Percentiles rank a stretch among this genome's conserved stretches.
phyloP scores from a whole-genome alignment of 768 basidiomycete genomes.

The Dacryopinax spathularia region DNA sequence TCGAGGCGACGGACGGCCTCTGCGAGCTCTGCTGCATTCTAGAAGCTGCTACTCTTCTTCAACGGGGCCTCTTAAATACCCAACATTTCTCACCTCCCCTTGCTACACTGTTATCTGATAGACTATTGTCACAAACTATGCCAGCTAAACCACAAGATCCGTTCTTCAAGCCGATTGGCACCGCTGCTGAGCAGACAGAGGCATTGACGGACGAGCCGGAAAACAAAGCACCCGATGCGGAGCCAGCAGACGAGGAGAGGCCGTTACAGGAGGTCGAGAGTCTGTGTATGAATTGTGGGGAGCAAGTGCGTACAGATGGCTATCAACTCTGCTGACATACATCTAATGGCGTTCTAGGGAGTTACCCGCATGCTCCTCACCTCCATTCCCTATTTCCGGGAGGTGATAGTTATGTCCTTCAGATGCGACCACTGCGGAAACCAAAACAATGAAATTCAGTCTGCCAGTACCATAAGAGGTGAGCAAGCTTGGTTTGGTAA shows the following conservation, averaged over 20 bases:
- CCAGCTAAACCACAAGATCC: constrained; percentile 14
- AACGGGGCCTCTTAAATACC: not conserved
- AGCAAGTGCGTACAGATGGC: constrained; percentile 52
- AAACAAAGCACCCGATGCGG: constrained; percentile 17
- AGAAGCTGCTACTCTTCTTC: not conserved
- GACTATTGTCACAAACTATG: too few species aligned
- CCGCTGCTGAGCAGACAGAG: constrained; percentile 39
- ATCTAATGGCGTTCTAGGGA: constrained; percentile 42
- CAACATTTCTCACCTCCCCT: too few species aligned
- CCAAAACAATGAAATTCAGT: constrained; percentile 86
- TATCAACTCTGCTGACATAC: constrained; percentile 2
- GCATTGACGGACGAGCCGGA: constrained; percentile 17
- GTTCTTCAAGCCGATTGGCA: constrained; percentile 47
- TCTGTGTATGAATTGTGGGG: constrained; percentile 82
- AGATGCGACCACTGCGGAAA: constrained; percentile 84
- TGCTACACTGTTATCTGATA: too few species aligned
- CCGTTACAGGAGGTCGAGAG: constrained; percentile 76
- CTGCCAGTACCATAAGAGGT: constrained; percentile 76
- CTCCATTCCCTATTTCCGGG: constrained; percentile 85
- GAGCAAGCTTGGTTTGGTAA: too few species aligned
- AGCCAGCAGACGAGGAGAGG: constrained; percentile 40
- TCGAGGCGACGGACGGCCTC: not conserved
- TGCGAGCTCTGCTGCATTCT: not conserved
- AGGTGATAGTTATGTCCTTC: constrained; percentile 94
- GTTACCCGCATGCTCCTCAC: constrained; percentile 78